Percentiles rank a stretch among this genome's conserved stretches.
phyloP scores from a whole-genome alignment of 495 filamentous ascomycete species.

The Wilcoxina mikolae region DNA sequence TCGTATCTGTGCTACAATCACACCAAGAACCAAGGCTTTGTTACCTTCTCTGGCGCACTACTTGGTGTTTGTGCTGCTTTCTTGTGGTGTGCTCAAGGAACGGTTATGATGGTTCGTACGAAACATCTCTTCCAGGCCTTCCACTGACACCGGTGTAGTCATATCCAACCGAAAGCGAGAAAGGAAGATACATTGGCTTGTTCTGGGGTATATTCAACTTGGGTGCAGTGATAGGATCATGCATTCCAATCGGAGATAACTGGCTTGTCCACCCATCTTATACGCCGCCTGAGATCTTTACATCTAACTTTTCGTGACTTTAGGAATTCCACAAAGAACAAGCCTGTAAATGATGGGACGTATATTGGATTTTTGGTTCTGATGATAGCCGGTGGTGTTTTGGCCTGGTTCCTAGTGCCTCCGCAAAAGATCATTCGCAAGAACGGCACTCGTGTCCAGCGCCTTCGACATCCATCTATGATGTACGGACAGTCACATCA shows the following conservation, averaged over 20 bases:
- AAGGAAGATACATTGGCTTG: slow-evolving; percentile 75
- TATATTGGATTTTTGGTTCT: slow-evolving; percentile 85
- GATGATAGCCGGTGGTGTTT: slow-evolving; percentile 58
- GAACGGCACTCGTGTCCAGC: slow-evolving; percentile 49
- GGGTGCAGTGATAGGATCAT: slow-evolving; percentile 75
- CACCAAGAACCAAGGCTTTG: slow-evolving; percentile 57
- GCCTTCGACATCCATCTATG: slow-evolving; percentile 19
- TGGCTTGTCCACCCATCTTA: too few species aligned
- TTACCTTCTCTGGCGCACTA: slow-evolving; percentile 60
- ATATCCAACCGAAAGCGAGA: slow-evolving; percentile 66
- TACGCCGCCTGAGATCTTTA: background rate
- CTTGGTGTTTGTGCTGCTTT: slow-evolving; percentile 70
- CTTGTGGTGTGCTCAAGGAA: slow-evolving; percentile 83
- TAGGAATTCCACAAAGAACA: slow-evolving; percentile 31
- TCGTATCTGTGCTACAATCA: slow-evolving; percentile 73
- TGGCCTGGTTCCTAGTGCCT: slow-evolving; percentile 60
- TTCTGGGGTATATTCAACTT: slow-evolving; percentile 97
- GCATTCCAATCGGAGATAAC: slow-evolving; percentile 36
- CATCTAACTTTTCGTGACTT: too few species aligned
- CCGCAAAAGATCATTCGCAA: slow-evolving; percentile 61
- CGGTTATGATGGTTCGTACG: slow-evolving; percentile 62
- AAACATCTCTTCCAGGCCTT: background rate
- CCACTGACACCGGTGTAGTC: slow-evolving; percentile 30
- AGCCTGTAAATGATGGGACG: slow-evolving; percentile 62
- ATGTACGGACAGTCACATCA: background rate